Evolutionary conservation across 352 stramenopile species (phyloP).

Genomic region (Phytophthora podocarpi): DNA sequence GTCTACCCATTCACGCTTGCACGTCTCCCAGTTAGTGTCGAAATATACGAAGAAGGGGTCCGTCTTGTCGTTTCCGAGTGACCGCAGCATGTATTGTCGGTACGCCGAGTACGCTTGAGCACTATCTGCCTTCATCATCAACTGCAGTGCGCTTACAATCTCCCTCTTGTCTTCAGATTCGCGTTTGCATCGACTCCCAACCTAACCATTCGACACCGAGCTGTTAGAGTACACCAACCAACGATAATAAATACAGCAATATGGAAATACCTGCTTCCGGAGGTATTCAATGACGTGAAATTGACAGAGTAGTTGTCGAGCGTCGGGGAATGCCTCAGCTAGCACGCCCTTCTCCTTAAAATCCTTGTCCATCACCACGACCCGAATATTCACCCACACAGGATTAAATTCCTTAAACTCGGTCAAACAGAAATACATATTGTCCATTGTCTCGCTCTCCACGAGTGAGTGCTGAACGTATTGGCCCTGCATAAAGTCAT

Average conservation of each 20-base stretch:
- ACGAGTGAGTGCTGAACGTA: constrained; percentile 12
- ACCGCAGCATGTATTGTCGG: neutral
- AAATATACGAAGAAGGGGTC: constrained; percentile 12
- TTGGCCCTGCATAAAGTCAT: neutral
- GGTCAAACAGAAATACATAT: neutral
- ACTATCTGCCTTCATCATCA: constrained; percentile 7
- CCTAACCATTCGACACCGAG: neutral
- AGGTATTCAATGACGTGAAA: constrained; percentile 16
- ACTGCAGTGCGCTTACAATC: neutral
- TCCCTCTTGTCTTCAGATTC: neutral
- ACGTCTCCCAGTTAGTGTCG: constrained; percentile 8
- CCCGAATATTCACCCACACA: constrained; percentile 8
- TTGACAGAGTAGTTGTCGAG: constrained; percentile 11
- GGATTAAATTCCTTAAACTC: constrained; percentile 11
- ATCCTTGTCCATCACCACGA: constrained; percentile 16
- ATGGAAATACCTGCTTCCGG: neutral
- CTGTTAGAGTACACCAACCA: neutral
- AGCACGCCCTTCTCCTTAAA: constrained; percentile 19
- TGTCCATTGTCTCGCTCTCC: neutral
- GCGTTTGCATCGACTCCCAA: neutral
- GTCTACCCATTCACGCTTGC: constrained; percentile 11
- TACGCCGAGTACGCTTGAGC: neutral
- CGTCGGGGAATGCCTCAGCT: constrained; percentile 5
- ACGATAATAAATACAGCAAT: neutral
- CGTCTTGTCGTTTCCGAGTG: neutral